Evolutionary conservation across 345 rosid species (phyloP).

Genomic region (Pistacia integerrima): DNA sequence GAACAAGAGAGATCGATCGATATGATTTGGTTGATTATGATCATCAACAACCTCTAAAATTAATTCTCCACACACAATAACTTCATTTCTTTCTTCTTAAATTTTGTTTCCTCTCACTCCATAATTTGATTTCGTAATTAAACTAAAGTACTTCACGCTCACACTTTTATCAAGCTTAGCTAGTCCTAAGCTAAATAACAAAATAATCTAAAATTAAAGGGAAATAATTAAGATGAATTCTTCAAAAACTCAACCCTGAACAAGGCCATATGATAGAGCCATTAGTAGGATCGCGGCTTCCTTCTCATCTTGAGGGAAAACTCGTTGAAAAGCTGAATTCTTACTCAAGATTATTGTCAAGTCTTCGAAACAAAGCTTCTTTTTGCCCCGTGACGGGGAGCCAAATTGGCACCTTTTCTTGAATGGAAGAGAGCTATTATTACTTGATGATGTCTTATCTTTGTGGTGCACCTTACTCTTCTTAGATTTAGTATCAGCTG

Average conservation of each 20-base stretch:
- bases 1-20: constrained; percentile 27
- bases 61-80: background rate
- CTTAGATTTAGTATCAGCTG: constrained; percentile 22
- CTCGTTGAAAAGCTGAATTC: constrained; percentile 64
- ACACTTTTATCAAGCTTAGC: background rate
- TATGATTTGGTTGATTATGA: constrained; percentile 14
- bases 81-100: background rate
- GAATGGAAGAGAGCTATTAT: constrained; percentile 29
- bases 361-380: constrained; percentile 72
- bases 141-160: background rate
- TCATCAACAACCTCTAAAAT: constrained; percentile 26
- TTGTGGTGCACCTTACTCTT: constrained; percentile 37
- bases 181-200: constrained; percentile 2
- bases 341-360: constrained; percentile 66
- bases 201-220: background rate
- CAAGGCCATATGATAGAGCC: constrained; percentile 91
- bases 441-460: constrained; percentile 32
- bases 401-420: constrained; percentile 46
- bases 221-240: background rate
- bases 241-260: constrained; percentile 45
- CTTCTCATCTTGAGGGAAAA: constrained; percentile 95
- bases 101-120: background rate
- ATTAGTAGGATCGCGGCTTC: constrained; percentile 94
- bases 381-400: constrained; percentile 26
- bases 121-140: background rate